Evolutionary conservation across 1,284 basidiomycete species (phyloP).

Genomic region (Cystobasidium sp.): DNA sequence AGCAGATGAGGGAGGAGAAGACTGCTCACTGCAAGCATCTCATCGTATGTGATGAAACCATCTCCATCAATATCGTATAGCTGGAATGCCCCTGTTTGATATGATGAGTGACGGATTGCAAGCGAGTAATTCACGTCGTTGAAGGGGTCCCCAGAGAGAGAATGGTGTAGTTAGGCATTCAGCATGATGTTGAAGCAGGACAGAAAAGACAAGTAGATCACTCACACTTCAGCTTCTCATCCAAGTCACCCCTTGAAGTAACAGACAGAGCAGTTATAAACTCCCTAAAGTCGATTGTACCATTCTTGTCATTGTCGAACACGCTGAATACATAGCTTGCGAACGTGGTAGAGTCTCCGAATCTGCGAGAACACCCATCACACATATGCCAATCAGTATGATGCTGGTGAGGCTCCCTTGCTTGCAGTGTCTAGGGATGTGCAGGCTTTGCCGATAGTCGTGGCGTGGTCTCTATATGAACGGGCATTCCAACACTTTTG

Average conservation of each 20-base stretch:
- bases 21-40: conserved; percentile 72
- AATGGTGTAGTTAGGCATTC: background rate
- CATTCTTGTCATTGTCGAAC: conserved; percentile 86
- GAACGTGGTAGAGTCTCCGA: conserved; percentile 95
- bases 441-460: background rate
- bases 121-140: background rate
- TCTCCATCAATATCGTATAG: conserved; percentile 99
- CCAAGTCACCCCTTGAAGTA: conserved; percentile 87
- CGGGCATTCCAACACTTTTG: background rate
- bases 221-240: conserved; percentile 98
- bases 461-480: background rate
- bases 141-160: conserved; percentile 7
- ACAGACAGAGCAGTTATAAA: conserved; percentile 98
- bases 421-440: background rate
- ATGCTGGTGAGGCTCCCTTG: background rate
- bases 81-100: conserved; percentile 92
- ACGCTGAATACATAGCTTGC: conserved; percentile 96
- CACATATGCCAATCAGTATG: background rate
- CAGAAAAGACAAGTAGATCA: conserved; percentile 46
- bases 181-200: background rate
- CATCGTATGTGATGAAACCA: conserved; percentile 93
- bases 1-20: background rate
- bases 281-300: conserved; percentile 96
- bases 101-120: background rate
- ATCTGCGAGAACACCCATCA: conserved; percentile 60